A percentile compares a stretch with the other conserved stretches of the same genome.
Conservation (phyloP, 169 alveolate genomes). For the Sarcocystis neurona region DNA sequence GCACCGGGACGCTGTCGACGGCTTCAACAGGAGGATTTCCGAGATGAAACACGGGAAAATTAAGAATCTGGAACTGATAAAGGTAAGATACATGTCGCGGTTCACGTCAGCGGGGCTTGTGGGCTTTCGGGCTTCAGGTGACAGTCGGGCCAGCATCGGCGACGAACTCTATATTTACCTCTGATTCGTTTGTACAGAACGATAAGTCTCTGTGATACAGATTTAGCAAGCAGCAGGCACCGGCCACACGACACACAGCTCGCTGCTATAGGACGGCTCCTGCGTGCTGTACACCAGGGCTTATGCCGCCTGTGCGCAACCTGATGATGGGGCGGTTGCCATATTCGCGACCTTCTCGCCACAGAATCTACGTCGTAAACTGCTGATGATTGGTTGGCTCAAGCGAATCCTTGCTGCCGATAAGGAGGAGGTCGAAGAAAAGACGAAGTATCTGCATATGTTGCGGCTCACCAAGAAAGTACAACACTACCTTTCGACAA, state of each 20-base stretch:
- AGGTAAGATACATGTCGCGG: too few relatives aligned
- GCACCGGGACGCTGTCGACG: constrained; percentile 79
- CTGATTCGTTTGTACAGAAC: not conserved
- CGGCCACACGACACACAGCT: not conserved
- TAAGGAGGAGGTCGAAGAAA: constrained; percentile 70
- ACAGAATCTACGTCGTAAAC: constrained; percentile 63
- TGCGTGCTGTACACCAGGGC: not conserved
- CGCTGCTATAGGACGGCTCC: not conserved
- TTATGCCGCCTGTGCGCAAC: not conserved
- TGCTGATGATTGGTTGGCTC: constrained; percentile 68
- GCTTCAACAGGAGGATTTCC: constrained; percentile 79
- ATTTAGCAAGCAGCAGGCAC: not conserved
- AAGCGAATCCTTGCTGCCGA: constrained; percentile 68
- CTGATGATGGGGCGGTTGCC: not conserved
- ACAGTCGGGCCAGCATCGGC: too few relatives aligned
- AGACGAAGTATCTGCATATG: constrained; percentile 72
- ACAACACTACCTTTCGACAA: constrained; percentile 31
- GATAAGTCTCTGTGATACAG: not conserved
- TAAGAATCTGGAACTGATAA: constrained; percentile 72
- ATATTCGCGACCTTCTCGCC: not conserved
- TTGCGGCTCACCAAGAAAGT: constrained; percentile 72
- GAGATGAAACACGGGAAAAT: constrained; percentile 81
- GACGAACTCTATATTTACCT: too few relatives aligned
- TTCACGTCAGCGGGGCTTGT: too few relatives aligned
- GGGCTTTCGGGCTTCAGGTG: too few relatives aligned